These are phyloP conservation scores for Trametes hirsuta DNA, from an alignment of 1,284 basidiomycete species.

Conservation along the genomic window DNA sequence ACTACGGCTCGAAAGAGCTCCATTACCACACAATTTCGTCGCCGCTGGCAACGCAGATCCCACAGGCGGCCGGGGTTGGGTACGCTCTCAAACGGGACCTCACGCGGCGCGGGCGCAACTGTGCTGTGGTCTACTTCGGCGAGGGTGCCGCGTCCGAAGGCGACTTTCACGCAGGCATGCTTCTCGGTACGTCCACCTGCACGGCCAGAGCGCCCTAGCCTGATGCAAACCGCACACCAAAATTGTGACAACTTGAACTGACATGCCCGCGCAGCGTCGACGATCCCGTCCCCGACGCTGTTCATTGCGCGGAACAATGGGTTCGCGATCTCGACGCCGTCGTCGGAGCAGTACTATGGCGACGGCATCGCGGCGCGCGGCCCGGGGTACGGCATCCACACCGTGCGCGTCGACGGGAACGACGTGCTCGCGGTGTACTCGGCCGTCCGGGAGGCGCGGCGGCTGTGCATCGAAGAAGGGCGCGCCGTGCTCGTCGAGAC, in stretches of 20 bases:
- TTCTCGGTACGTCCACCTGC: conserved; percentile 45
- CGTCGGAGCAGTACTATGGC: conserved; percentile 87
- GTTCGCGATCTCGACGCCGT: conserved; percentile 94
- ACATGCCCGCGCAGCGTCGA: conserved; percentile 51
- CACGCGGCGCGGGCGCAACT: conserved; percentile 68
- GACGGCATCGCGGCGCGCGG: conserved; percentile 94
- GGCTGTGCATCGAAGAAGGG: conserved; percentile 76
- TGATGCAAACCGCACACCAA: background rate
- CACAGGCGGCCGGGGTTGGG: conserved; percentile 92
- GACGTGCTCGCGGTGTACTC: conserved; percentile 87
- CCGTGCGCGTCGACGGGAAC: conserved; percentile 92
- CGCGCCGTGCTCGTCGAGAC: conserved; percentile 90
- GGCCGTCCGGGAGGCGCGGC: conserved; percentile 82
- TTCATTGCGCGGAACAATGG: conserved; percentile 87
- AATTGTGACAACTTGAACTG: background rate
- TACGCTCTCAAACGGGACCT: conserved; percentile 88
- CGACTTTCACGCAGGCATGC: conserved; percentile 79
- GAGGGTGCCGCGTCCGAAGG: conserved; percentile 80
- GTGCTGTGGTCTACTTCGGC: conserved; percentile 93
- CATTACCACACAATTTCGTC: conserved; percentile 96
- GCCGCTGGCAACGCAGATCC: conserved; percentile 94
- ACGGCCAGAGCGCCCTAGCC: background rate
- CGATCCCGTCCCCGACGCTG: conserved; percentile 71
- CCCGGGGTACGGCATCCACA: conserved; percentile 92
- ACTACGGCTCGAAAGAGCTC: conserved; percentile 83